A percentile compares a stretch with the other conserved stretches of the same genome.
Conservation (phyloP, 2,329 filamentous ascomycete species). For the Chalaropsis thielavioides region DNA sequence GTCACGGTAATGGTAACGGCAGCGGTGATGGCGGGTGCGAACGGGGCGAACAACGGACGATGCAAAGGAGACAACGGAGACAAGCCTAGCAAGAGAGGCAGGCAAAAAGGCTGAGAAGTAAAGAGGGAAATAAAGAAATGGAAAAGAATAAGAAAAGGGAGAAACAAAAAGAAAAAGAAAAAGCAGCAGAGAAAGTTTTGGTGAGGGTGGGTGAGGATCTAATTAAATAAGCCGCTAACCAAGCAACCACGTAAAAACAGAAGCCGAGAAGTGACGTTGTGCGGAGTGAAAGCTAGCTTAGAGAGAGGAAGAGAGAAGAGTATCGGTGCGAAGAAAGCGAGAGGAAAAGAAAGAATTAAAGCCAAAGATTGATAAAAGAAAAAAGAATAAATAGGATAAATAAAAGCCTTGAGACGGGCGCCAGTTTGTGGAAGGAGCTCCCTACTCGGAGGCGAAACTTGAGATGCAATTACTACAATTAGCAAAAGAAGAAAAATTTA, state of each 20-base stretch:
- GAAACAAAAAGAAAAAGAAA: slow-evolving; percentile 17
- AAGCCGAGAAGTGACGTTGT: slow-evolving; percentile 8
- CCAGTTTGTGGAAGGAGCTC: neutral
- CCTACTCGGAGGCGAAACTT: neutral
- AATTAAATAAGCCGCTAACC: slow-evolving; percentile 8
- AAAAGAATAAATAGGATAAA: neutral
- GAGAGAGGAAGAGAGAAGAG: neutral
- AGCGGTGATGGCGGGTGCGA: neutral
- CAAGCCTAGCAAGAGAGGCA: slow-evolving; percentile 6
- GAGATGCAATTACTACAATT: too few species aligned
- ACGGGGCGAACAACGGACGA: neutral
- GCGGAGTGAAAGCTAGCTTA: neutral
- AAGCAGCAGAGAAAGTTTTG: neutral
- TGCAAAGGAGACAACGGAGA: slow-evolving; percentile 1
- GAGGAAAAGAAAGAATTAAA: neutral
- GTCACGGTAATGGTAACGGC: neutral
- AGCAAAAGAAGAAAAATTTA: too few species aligned
- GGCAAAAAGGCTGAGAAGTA: neutral
- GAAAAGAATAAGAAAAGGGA: neutral
- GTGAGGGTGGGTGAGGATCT: slow-evolving; percentile 7
- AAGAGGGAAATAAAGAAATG: slow-evolving; percentile 2
- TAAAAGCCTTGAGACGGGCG: neutral
- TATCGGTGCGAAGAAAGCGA: neutral
- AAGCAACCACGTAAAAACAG: neutral
- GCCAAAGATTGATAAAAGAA: neutral